These are phyloP conservation scores for Paralagenidium karlingii DNA, from an alignment of 352 stramenopile species.

Conservation along the genomic window DNA sequence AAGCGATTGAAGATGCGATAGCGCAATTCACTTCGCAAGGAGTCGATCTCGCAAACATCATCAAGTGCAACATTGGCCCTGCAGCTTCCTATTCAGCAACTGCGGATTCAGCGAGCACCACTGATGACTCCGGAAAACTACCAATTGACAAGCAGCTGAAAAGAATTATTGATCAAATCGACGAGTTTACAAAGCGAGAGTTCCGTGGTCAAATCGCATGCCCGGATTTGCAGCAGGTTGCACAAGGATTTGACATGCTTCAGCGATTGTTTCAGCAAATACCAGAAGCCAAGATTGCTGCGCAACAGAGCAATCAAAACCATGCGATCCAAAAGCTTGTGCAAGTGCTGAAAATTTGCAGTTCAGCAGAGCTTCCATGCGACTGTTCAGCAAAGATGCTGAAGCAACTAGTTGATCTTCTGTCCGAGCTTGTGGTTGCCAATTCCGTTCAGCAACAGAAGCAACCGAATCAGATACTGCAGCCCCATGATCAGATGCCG, in stretches of 20 bases:
- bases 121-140: too few relatives aligned
- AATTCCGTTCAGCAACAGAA: too few relatives aligned
- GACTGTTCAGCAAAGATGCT: constrained; percentile 3
- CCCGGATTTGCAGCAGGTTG: constrained; percentile 6
- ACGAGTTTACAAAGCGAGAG: constrained; percentile 1
- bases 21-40: constrained; percentile 80
- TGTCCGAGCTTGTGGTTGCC: too few relatives aligned
- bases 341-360: constrained; percentile 12
- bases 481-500: too few relatives aligned
- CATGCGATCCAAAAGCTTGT: constrained; percentile 34
- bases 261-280: constrained; percentile 20
- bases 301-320: constrained; percentile 42
- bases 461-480: too few relatives aligned
- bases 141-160: constrained; percentile 27
- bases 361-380: constrained; percentile 2
- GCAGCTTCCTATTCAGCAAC: too few relatives aligned
- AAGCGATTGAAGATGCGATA: constrained; percentile 65
- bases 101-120: too few relatives aligned
- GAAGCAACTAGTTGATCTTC: too few relatives aligned
- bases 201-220: constrained; percentile 5
- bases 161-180: constrained; percentile 14
- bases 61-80: constrained; percentile 34
- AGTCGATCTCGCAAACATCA: constrained; percentile 77
- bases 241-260: constrained; percentile 3
- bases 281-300: constrained; percentile 43